Evolutionary conservation across 2,329 filamentous ascomycete species (phyloP).

Genomic region (Epichloe elymi): DNA sequence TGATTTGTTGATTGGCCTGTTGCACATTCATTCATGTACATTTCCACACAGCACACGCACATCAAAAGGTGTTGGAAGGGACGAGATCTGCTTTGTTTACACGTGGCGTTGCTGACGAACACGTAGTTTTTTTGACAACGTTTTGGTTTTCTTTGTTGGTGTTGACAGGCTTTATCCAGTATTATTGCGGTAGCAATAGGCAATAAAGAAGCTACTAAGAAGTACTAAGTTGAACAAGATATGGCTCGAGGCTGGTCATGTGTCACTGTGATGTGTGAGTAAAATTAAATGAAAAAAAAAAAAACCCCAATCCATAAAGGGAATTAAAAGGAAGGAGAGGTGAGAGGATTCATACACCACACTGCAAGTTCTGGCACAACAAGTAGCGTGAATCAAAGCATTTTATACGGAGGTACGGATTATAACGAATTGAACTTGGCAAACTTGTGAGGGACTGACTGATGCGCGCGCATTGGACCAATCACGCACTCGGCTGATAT

Average conservation of each 20-base stretch:
- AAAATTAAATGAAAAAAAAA: no score
- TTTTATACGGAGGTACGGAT: no score
- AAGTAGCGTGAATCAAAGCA: no score
- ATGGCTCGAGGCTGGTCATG: neutral
- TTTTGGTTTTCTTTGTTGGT: conserved; percentile 15
- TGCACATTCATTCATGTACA: conserved; percentile 24
- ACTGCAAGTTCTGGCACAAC: no score
- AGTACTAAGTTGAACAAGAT: neutral
- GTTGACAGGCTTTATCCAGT: conserved; percentile 11
- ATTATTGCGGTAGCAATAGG: conserved; percentile 13
- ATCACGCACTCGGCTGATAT: neutral
- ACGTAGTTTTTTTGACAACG: conserved; percentile 7
- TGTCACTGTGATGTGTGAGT: no score
- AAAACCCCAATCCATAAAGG: no score
- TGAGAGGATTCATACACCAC: no score
- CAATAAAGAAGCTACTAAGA: conserved; percentile 12
- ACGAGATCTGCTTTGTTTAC: conserved; percentile 12
- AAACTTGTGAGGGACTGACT: no score
- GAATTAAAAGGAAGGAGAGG: no score
- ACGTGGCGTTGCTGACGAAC: conserved; percentile 14
- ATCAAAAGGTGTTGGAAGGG: conserved; percentile 32
- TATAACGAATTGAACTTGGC: no score
- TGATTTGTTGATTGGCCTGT: neutral
- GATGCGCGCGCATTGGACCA: neutral
- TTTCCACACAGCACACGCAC: conserved; percentile 29